Evolutionary conservation across 163 green algal genomes (phyloP).

Genomic region (Trebouxiophyceae sp.): DNA sequence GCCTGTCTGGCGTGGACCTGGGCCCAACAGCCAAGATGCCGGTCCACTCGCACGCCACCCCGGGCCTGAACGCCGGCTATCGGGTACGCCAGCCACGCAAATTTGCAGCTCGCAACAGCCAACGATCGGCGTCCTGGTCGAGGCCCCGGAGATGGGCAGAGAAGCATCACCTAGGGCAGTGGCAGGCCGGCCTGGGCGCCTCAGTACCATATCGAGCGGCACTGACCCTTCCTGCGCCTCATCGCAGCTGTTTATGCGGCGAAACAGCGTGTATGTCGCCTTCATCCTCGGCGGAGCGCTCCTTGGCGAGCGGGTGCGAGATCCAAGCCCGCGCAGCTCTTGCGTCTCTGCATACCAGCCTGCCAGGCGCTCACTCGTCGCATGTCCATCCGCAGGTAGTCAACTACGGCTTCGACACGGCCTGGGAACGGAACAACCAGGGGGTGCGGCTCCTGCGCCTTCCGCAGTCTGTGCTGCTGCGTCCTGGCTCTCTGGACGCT

Average conservation of each 20-base stretch:
- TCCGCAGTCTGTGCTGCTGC: neutral
- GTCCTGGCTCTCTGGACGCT: neutral
- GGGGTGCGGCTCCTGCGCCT: constrained; percentile 18
- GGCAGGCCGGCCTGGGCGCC: no score
- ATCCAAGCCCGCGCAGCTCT: neutral
- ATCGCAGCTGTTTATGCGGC: constrained; percentile 24
- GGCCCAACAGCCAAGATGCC: no score
- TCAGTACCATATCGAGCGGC: no score
- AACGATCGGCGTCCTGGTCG: no score
- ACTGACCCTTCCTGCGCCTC: neutral
- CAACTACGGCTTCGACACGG: constrained; percentile 20
- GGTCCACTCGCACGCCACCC: neutral
- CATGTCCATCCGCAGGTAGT: constrained; percentile 22
- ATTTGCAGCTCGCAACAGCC: no score
- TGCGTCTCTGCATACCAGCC: neutral
- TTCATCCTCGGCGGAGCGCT: constrained; percentile 40
- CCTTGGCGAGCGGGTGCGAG: constrained; percentile 34
- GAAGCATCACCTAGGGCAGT: no score
- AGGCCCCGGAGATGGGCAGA: no score
- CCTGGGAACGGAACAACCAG: constrained; percentile 52
- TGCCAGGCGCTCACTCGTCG: neutral
- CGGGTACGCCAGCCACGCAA: neutral
- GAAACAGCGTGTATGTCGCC: constrained; percentile 45
- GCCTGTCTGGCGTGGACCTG: no score
- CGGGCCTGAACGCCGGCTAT: constrained; percentile 2